Base-by-base conservation (phyloP, 1,284 basidiomycete species). In the Pascua sp. region DNA sequence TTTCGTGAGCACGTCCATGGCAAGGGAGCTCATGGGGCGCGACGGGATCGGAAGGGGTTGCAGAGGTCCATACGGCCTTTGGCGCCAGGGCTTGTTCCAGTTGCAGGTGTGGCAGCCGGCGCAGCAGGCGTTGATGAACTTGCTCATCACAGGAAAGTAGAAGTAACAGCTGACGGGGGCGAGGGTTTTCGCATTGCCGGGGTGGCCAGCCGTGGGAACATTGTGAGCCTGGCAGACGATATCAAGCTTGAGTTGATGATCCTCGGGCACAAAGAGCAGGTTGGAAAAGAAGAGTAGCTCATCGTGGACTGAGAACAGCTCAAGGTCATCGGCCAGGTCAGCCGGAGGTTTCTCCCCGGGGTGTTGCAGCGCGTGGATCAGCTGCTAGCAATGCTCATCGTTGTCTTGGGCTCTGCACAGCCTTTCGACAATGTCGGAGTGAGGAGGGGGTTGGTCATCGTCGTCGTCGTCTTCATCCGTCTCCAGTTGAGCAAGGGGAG, bases 1-100 rank as follows among this genome's bases (percentile, higher is more conserved):
- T 16, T 75, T 71, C 5, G 71, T 70, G 37, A 84, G 80, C 47
- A 80, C 72, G 59, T 84, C 81, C 74, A 82, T 76, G 0, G 77
- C 77, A 7, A 83, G 69, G 0, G 77, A 37, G 3, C 5, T 5
- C 47, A 41, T 49, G 5, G 53, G 42, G 8, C n/a, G 24, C 8
- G 58, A 8, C 5, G 80, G 78, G 11, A 81, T 72, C 1, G 67
- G 68, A 15, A 80, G 67, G 0, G 77, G 75, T 53, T 72, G 62
- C 10, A 83, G 66, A 0, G 68, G 47, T 2, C 81, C 80, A 42
- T 66, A 63, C 7, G 67, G 67, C 32, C 47, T 49, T 36, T 72
- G 67, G 12, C 66, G 58, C 15, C 53, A 15, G 0, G 69, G 49
- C 64, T 81, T 80, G 39, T 66, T 71, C 42, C 78, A 74, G 51